Evolutionary conservation across 1,284 basidiomycete genomes (phyloP).

Genomic region (Ustilago cynodontis): DNA sequence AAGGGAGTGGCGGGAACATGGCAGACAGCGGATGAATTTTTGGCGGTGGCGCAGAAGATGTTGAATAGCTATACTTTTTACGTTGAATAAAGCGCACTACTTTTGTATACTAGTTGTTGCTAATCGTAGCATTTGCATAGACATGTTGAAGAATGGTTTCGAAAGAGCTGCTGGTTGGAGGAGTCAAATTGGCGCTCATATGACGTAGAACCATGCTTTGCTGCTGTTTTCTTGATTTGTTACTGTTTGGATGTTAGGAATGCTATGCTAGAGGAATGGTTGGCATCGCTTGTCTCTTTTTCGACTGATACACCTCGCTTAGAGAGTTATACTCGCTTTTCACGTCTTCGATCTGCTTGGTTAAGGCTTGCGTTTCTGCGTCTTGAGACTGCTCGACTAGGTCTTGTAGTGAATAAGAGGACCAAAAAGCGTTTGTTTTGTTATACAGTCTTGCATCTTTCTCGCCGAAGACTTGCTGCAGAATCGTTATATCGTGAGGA

Average conservation of each 20-base stretch:
- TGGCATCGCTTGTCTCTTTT: background rate
- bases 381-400: conserved; percentile 6
- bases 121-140: background rate
- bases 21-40: conserved; percentile 44
- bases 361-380: background rate
- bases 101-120: background rate
- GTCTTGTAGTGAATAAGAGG: conserved; percentile 1
- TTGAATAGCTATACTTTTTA: conserved; percentile 41
- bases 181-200: conserved; percentile 76
- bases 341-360: background rate
- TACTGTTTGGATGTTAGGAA: no score
- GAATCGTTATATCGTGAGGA: conserved; percentile 30
- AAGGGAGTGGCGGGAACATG: conserved; percentile 34
- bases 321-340: conserved; percentile 13
- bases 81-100: conserved; percentile 18
- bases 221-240: background rate
- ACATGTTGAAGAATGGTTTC: conserved; percentile 79
- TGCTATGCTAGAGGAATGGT: conserved; percentile 14
- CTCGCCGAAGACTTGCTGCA: conserved; percentile 23
- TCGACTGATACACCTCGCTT: conserved; percentile 17
- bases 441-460: conserved; percentile 17
- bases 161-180: conserved; percentile 90
- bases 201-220: conserved; percentile 6
- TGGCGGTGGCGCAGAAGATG: conserved; percentile 35
- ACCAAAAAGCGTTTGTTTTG: conserved; percentile 17